Conservation (phyloP, 2,329 filamentous ascomycete genomes). For the Bipolaris bicolor region DNA sequence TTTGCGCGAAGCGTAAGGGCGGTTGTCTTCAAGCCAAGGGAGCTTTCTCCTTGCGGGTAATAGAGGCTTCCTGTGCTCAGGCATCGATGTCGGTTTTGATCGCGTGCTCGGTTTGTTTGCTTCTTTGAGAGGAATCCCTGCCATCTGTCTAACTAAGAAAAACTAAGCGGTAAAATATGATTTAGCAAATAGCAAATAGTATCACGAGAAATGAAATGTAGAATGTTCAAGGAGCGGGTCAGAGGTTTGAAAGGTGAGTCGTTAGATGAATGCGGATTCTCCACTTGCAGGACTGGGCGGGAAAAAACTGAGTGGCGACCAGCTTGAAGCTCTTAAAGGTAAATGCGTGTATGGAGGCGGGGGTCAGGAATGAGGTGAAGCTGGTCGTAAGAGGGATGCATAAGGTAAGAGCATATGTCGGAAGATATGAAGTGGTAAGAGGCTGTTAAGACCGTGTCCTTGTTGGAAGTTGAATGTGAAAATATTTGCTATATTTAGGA, state of each 20-base stretch:
- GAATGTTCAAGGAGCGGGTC: not conserved
- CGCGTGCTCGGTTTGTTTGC: not conserved
- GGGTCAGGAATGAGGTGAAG: constrained; percentile 13
- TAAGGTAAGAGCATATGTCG: constrained; percentile 13
- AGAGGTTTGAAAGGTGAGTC: not conserved
- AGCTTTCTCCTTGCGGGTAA: constrained; percentile 27
- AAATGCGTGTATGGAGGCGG: not conserved
- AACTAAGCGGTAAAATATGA: too few species aligned
- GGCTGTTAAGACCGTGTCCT: not conserved
- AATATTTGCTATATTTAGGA: constrained; percentile 2
- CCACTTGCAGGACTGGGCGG: not conserved
- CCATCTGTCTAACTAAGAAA: constrained; percentile 4
- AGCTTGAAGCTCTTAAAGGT: constrained; percentile 17
- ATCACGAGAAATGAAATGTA: not conserved
- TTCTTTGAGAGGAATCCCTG: not conserved
- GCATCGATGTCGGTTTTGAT: not conserved
- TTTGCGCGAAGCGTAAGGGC: constrained; percentile 9
- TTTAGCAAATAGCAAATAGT: not conserved
- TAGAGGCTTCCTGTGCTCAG: constrained; percentile 17
- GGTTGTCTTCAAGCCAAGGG: constrained; percentile 41
- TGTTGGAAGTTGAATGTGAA: not conserved
- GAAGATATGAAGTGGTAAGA: constrained; percentile 8
- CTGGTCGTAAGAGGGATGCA: constrained; percentile 16
- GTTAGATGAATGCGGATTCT: not conserved
- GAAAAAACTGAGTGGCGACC: constrained; percentile 13